phyloP scores from a whole-genome alignment of 192 early-diverging fungal species.

The Coemansia sp. region DNA sequence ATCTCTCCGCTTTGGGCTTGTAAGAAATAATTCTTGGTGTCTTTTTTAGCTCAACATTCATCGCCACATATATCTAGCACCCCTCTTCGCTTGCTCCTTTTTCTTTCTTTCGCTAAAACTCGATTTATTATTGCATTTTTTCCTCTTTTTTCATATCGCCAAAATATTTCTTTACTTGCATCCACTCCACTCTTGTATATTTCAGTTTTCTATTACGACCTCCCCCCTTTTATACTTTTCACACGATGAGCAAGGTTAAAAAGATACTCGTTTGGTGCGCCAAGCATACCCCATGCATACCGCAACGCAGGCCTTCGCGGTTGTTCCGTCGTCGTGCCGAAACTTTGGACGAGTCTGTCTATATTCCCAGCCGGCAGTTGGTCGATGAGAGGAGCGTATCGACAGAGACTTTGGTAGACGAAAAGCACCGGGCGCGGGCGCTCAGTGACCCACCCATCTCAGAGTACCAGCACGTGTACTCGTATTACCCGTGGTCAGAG shows the following conservation, averaged over 20 bases:
- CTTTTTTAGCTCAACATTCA: not conserved
- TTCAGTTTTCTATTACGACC: not conserved
- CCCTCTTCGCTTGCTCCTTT: not conserved
- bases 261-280: conserved; percentile 41
- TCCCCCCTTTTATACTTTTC: not conserved
- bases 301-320: conserved; percentile 16
- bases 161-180: conserved; percentile 11
- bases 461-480: conserved; percentile 37
- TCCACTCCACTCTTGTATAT: not conserved
- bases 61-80: conserved; percentile 5
- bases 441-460: conserved; percentile 33
- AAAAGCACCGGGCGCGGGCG: conserved; percentile 29
- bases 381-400: conserved; percentile 11
- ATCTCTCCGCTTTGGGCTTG: not conserved
- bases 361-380: not conserved
- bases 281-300: conserved; percentile 18
- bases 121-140: conserved; percentile 7
- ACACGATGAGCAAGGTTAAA: conserved; percentile 28
- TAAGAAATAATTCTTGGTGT: conserved; percentile 7
- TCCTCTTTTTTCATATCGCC: conserved; percentile 8
- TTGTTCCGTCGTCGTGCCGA: conserved; percentile 30
- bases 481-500: conserved; percentile 54
- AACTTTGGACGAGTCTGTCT: conserved; percentile 15
- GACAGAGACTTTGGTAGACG: conserved; percentile 45
- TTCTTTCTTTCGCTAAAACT: not conserved